Percentiles rank a stretch among this genome's conserved stretches.
These are phyloP conservation scores for Paxillus involutus DNA, from an alignment of 768 basidiomycete species.

Conservation along the genomic window DNA sequence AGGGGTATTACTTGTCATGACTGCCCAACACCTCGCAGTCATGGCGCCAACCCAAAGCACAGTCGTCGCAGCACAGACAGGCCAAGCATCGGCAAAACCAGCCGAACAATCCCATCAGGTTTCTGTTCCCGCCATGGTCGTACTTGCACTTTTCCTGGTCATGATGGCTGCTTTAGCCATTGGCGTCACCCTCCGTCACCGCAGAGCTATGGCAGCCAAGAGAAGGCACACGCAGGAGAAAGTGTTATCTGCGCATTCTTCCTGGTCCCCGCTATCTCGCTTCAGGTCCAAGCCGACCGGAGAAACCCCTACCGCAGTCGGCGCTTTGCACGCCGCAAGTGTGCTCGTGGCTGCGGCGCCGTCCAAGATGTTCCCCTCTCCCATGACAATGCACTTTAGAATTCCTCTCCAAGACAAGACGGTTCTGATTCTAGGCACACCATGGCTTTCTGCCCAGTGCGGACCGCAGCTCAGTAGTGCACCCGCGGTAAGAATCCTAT, in stretches of 20 bases:
- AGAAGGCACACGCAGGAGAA: neutral
- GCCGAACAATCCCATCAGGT: constrained; percentile 2
- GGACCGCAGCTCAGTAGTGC: constrained; percentile 6
- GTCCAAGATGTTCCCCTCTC: constrained; percentile 17
- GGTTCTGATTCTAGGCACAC: constrained; percentile 20
- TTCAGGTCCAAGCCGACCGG: neutral
- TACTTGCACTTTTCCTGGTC: constrained; percentile 14
- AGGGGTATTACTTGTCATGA: neutral
- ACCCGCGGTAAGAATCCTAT: neutral
- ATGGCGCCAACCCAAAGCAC: constrained; percentile 20
- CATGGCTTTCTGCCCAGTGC: constrained; percentile 7
- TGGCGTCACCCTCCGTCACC: constrained; percentile 21
- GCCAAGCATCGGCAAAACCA: neutral
- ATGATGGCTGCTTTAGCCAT: constrained; percentile 20
- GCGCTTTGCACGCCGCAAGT: constrained; percentile 22
- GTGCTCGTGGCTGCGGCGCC: constrained; percentile 26
- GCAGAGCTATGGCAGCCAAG: neutral
- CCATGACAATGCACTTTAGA: constrained; percentile 23
- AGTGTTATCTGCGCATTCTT: neutral
- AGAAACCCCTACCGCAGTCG: constrained; percentile 14
- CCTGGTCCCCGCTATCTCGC: constrained; percentile 3
- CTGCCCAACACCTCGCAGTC: neutral
- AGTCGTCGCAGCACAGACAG: neutral
- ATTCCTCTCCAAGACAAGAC: constrained; percentile 18
- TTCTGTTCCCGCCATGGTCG: constrained; percentile 21